Evolutionary conservation across 108 stramenopile genomes (phyloP), one percentile per base, ranked within the genome.

Genomic region (Epithemia pelagica): DNA sequence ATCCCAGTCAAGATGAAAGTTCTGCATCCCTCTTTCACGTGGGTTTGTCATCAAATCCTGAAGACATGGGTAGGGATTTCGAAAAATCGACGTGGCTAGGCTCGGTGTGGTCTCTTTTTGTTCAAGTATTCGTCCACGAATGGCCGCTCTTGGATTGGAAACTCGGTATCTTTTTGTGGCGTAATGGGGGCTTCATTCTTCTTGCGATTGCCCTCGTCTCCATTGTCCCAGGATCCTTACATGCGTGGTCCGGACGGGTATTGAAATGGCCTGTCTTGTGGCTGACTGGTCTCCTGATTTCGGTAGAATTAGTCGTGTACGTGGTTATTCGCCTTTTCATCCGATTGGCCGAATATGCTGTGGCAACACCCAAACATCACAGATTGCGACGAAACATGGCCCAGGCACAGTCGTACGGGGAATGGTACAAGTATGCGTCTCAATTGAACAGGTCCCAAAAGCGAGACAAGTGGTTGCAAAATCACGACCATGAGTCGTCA

Each of bases 211-310:
- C 28, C 28, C 23, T 62, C 30, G 8, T 54, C 22, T 52, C 62
- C 22, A 52, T 51, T 54, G 64, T 88, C 32, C 91, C 91, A 23
- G 91, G 91, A 10, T 59, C 85, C n/a, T 61, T 89, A 30, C 91
- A 92, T 65, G 78, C 82, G 24, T 71, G 69, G 65, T 71, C 79
- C n/a, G 89, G 86, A 10, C 69, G 79, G 54, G 57, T 88, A 23
- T 53, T 95, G 26, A 77, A 90, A 31, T 92, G 89, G 86, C 94
- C 94, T 0, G 67, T 95, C 30, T 66, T 95, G 59, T 69, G 66
- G 1, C 54, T 92, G 65, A 84, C 77, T 8, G 92, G 92, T 60
- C 66, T 85, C 28, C 52, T 90, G 46, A 89, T 95, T 53, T 57
- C 66, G 18, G 78, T 81, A 23, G 94, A 95, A 65, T 61, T 95